Evolutionary conservation across 768 basidiomycete species (phyloP), one percentile per base, ranked within the genome.

Genomic region (Lepiota venenata): DNA sequence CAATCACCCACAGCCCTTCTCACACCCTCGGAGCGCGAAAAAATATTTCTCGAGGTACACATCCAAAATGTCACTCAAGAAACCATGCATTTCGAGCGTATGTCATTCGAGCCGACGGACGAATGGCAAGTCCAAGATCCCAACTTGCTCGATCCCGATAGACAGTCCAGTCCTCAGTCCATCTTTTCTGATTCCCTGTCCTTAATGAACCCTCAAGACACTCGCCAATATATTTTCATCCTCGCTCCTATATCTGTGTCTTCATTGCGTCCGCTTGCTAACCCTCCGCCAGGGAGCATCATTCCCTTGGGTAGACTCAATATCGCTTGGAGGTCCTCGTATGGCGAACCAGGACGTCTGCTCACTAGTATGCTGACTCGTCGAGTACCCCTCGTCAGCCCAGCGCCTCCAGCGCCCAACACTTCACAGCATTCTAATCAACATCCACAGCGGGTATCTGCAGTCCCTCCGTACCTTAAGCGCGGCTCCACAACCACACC

Each of bases 31-130:
- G 87, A 91, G 60, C 81, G 91, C 51, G 84, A 89, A 45, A 91
- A 91, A 58, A 78, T 96, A 32, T 94, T 93, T 69, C 83, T 98
- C 18, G 95, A 98, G 66, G 84, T 96, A 3, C 91, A 96, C 63
- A 85, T 96, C 10, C 93, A 96, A 64, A 98, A 98, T 62, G 73
- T 89, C 53, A 91, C 89, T 0, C 80, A 83, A 50, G 83, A 85
- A 12, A 77, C 86, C 2, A 79, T 94, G 71, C 84, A 79, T 74
- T 90, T 92, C 56, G 87, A 92, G 59, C 81, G 79, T n/a, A 88
- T 97, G 78, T 70, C 75, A 9, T 83, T 98, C 52, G 89, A 92
- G 53, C 81, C 83, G 46, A 78, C 82, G 6, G 85, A 85, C 9
- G 80, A 79, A 3, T 88, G 88, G 88, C 67, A 71, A 20, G 80